Evolutionary conservation across 1,139 yeast genomes (phyloP), one percentile per base, ranked within the genome.

Genomic region (Trichomonascaceae sp.): DNA sequence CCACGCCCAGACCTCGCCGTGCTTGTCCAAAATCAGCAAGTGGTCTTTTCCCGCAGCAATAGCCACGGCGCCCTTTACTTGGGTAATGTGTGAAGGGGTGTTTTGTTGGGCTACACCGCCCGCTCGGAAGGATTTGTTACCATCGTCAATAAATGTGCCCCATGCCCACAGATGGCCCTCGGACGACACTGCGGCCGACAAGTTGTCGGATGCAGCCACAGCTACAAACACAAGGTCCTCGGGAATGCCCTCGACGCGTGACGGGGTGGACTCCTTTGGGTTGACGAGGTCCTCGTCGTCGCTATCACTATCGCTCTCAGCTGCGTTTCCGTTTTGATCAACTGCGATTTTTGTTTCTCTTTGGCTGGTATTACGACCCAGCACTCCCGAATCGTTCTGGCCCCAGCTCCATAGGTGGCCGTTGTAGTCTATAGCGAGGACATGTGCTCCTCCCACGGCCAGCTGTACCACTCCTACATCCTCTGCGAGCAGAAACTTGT

Each of bases 361-460:
- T 37, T 49, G 67, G 13, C 71, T 64, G 0, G 94, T 78, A 46
- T 79, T 80, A 55, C 99, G 74, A n/a, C 97, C 98, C 35, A 89
- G 64, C 1, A 82, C 96, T 26, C 79, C 87, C 41, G 84, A 76
- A 51, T 89, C 99, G 50, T 89, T 92, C 36, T 81, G 79, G 39
- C 99, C 99, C 99, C 99, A 89, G 2, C 95, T 80, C 95, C 96
- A 87, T 5, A 89, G 57, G 37, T 71, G 65, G 45, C 82, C 84
- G 17, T 69, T 60, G 26, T 71, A 58, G 51, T 85, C 96, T 35
- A 89, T 60, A 0, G 92, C 96, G 29, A 92, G 56, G 1, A 80
- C 73, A 52, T 89, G 99, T 77, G 92, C 89, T 33, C 98, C 99
- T 29, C 99, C 98, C 16, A 74, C 94, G 2, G 93, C 85, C 50